phyloP scores from a whole-genome alignment of 2,329 filamentous ascomycete genomes.

The Diaporthe batatas region DNA sequence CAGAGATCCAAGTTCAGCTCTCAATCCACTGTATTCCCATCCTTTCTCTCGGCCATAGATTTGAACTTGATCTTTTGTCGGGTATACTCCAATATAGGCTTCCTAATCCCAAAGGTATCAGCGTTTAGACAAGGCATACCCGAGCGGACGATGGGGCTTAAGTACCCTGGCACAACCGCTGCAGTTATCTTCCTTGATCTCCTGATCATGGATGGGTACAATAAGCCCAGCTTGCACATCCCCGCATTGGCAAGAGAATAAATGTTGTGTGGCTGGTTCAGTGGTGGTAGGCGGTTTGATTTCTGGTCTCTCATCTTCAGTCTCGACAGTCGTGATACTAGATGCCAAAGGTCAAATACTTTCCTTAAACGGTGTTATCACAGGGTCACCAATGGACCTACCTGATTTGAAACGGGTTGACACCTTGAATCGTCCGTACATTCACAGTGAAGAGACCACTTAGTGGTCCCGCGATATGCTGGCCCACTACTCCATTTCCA shows the following conservation, averaged over 20 bases:
- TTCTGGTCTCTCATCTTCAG: neutral
- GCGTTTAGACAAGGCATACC: neutral
- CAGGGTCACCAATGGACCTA: neutral
- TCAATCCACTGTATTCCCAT: conserved; percentile 9
- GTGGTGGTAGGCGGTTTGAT: neutral
- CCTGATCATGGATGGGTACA: conserved; percentile 55
- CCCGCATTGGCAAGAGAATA: conserved; percentile 41
- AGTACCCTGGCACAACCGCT: conserved; percentile 40
- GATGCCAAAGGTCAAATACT: neutral
- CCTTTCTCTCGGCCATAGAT: conserved; percentile 5
- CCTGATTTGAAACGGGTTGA: conserved; percentile 37
- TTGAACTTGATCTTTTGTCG: conserved; percentile 10
- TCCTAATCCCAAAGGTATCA: neutral
- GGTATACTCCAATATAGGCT: conserved; percentile 20
- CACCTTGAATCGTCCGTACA: conserved; percentile 32
- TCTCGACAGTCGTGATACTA: neutral
- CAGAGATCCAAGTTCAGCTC: conserved; percentile 21
- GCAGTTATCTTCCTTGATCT: conserved; percentile 56
- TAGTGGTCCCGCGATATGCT: conserved; percentile 9
- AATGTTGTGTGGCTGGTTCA: conserved; percentile 5
- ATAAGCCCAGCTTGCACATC: conserved; percentile 33
- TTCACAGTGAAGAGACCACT: conserved; percentile 28
- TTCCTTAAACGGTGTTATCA: neutral
- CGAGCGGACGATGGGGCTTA: neutral
- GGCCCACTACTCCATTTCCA: conserved; percentile 7